Evolutionary conservation across 2,329 filamentous ascomycete species (phyloP).

Genomic region (Alternaria hordeiaustralica): DNA sequence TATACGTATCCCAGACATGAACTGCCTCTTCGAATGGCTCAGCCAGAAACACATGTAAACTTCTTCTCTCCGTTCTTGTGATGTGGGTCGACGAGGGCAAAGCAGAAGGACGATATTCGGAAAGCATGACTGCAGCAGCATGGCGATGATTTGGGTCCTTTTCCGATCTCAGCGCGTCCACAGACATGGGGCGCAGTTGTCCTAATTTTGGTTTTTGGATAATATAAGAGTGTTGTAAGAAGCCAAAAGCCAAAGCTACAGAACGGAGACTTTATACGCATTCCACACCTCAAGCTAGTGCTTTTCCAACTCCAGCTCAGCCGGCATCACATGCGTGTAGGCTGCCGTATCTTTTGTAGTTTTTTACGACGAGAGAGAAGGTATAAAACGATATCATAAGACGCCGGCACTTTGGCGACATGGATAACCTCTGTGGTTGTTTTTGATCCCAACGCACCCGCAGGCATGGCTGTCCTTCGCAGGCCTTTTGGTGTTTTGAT

Average conservation of each 20-base stretch:
- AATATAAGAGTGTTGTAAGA: not conserved
- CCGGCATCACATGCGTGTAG: not conserved
- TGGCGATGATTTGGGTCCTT: not conserved
- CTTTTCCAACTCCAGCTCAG: not conserved
- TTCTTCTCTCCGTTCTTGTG: too few relatives aligned
- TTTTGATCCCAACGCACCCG: not conserved
- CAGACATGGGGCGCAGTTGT: too few relatives aligned
- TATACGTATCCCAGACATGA: fast-evolving
- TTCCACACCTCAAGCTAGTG: not conserved
- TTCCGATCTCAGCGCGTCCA: not conserved
- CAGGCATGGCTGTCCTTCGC: not conserved
- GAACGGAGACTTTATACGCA: not conserved
- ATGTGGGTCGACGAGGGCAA: fast-evolving
- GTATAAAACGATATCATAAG: too few relatives aligned
- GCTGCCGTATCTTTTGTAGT: too few relatives aligned
- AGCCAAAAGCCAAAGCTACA: not conserved
- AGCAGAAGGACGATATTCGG: fast-evolving
- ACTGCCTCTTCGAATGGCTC: fast-evolving
- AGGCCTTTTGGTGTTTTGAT: not conserved
- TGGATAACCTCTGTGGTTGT: too few relatives aligned
- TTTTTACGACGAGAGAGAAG: too few relatives aligned
- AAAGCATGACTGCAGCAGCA: not conserved
- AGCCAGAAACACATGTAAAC: not conserved
- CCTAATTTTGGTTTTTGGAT: not conserved
- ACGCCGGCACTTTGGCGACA: too few relatives aligned